Percentiles rank a stretch among this genome's conserved stretches.
These are phyloP conservation scores for Pleomassaria siparia DNA, from an alignment of 2,329 filamentous ascomycete genomes.

Conservation along the genomic window DNA sequence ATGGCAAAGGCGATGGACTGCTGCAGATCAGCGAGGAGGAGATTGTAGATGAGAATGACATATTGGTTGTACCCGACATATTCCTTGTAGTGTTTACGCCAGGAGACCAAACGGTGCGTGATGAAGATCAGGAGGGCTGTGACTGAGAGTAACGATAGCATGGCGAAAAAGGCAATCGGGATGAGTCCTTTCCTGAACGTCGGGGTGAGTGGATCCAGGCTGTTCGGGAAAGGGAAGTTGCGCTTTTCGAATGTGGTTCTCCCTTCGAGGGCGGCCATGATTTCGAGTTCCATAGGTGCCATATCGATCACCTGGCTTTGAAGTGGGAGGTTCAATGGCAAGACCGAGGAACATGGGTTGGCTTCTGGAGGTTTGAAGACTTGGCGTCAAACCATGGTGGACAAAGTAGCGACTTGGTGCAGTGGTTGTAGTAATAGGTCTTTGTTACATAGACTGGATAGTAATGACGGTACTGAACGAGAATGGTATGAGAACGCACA, in stretches of 20 bases:
- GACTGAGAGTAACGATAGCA: constrained; percentile 51
- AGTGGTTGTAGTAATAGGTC: not conserved
- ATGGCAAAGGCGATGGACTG: constrained; percentile 55
- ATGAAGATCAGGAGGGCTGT: constrained; percentile 50
- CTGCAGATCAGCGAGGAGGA: constrained; percentile 56
- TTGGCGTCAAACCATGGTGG: not conserved
- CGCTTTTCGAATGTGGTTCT: constrained; percentile 17
- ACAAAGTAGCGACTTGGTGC: not conserved
- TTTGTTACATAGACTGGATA: not conserved
- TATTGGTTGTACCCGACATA: constrained; percentile 59
- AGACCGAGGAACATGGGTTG: not conserved
- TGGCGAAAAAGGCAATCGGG: constrained; percentile 49
- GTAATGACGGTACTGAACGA: not conserved
- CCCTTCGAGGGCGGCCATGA: constrained; percentile 11
- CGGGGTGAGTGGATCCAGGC: constrained; percentile 32
- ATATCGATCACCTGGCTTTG: not conserved
- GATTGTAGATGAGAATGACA: constrained; percentile 56
- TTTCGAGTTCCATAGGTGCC: constrained; percentile 7
- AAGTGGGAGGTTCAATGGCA: not conserved
- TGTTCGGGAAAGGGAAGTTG: constrained; percentile 30
- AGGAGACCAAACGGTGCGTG: constrained; percentile 54
- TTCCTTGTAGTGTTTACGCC: constrained; percentile 50
- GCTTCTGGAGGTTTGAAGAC: not conserved
- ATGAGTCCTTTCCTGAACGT: constrained; percentile 47
- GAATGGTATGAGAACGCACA: not conserved